Base-by-base conservation (phyloP, 2,329 filamentous ascomycete species). In the Penicillium sp. region DNA sequence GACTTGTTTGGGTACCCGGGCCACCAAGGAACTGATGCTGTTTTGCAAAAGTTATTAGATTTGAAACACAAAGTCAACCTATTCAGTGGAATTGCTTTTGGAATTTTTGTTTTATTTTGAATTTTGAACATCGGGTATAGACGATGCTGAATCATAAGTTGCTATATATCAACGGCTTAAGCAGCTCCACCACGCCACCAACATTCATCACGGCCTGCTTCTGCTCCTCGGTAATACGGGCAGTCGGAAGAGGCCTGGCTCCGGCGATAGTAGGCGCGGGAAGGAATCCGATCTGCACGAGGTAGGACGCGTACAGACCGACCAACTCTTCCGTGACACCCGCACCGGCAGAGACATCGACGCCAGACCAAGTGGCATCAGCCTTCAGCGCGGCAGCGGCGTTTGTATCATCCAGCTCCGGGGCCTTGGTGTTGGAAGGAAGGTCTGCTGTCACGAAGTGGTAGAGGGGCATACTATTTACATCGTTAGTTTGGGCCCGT, bases 361-460 rank as follows among this genome's bases (percentile, higher is more conserved):
- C 64, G 0, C 76, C 77, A 0, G 80, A 76, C 77, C 78, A 78
- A 37, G 58, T 72, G 0, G 74, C 74, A 59, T 90, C 85, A 3
- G 76, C 75, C 62, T 78, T 78, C 20, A 94, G 74, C 0, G 84
- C 78, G 1, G 73, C 70, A 1, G 79, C 75, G 0, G 87, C 80
- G 60, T 93, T 89, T 28, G 58, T 66, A 63, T 91, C 87, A 58
- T 88, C 84, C 10, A 93, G 77, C 63, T 87, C 85, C 0, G 85
- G 85, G 0, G 87, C 85, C 35, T 78, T 80, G 26, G 83, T 87
- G 58, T 81, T 81, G 32, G 76, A 75, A 0, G 85, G 85, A n/a
- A 89, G 73, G 65, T 88, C 81, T 20, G 78, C 77, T 18, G 80
- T 81, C 34, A 83, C 84, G 67, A 88, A 86, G 65, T 88, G 84